phyloP scores from a whole-genome alignment of 2,329 filamentous ascomycete species.

The Gnomoniopsis smithogilvyi region DNA sequence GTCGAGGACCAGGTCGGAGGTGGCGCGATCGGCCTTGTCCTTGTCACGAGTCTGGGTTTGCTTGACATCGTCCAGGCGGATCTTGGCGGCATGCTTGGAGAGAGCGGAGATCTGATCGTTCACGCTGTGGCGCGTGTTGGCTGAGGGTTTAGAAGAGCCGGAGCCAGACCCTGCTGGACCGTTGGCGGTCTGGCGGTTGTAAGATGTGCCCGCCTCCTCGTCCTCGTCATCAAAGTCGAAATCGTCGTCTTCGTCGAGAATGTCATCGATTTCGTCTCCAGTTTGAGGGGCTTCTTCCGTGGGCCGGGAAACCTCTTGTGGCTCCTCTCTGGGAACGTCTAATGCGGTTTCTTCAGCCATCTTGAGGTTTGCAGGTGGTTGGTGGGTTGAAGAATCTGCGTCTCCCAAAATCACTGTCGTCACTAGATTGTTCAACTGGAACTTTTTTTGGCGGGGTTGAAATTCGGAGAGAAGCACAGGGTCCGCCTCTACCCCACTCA shows the following conservation, averaged over 20 bases:
- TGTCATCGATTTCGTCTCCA: constrained; percentile 40
- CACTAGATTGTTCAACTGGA: neutral
- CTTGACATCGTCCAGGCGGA: constrained; percentile 69
- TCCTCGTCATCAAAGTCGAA: constrained; percentile 47
- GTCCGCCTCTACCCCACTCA: too few species aligned
- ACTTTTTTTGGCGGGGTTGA: constrained; percentile 6
- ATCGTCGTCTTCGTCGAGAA: constrained; percentile 59
- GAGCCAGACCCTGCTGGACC: constrained; percentile 49
- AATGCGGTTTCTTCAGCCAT: constrained; percentile 5
- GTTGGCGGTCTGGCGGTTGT: constrained; percentile 67
- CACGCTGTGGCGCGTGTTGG: constrained; percentile 75
- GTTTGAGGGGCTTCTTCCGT: constrained; percentile 30
- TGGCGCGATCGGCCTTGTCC: constrained; percentile 91
- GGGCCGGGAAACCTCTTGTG: neutral
- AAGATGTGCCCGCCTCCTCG: constrained; percentile 56
- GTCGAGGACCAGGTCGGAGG: constrained; percentile 91
- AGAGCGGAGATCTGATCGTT: constrained; percentile 88
- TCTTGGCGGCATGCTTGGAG: constrained; percentile 79
- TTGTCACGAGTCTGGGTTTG: constrained; percentile 57
- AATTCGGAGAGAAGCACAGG: neutral
- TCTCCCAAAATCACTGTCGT: neutral
- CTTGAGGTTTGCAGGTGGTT: neutral
- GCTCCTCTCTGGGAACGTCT: constrained; percentile 9
- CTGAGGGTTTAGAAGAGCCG: constrained; percentile 67
- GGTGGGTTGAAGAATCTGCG: neutral